Evolutionary conservation across 192 early-diverging fungal genomes (phyloP), one percentile per base, ranked within the genome.

Genomic region (Backusella sp.): DNA sequence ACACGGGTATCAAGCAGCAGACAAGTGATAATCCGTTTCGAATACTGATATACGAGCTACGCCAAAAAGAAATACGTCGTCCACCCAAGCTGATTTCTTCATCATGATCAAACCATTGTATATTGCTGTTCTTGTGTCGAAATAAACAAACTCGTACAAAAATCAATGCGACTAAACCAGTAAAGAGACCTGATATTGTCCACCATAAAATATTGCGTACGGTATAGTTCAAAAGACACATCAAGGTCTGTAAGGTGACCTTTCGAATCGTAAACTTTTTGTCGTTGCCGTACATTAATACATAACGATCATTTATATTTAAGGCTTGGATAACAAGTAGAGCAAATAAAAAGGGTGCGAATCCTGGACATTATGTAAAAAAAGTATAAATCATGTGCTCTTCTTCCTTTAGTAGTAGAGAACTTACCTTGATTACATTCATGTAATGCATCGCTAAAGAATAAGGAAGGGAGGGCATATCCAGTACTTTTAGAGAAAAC

Each of bases 401-500:
- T 36, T 53, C 35, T 37, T 68, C 15, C 15, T 66, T 28, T 30
- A n/a, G 8, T 79, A 71, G 5, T 37, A 41, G 8, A 56, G 35
- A 79, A 56, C 74, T 76, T 84, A 88, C 87, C 87, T 73, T 85
- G 80, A 52, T 80, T 88, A 74, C 85, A 88, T 56, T 88, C 87
- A 74, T 84, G 85, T 32, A 84, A 49, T 23, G 81, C 80, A 70
- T 88, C 82, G 36, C 83, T 86, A 46, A 88, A 88, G 37, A 88
- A 86, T 56, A 88, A 59, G 0, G 35, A 68, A 36, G 87, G 87
- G 19, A 85, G 52, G 1, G 82, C 78, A 76, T 77, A 88, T 0
- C 87, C 87, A 23, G 80, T 82, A 11, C 79, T 72, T 62, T 79
- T 84, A 36, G 87, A 88, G 72, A 88, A 88, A 65, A 85, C 14